These are phyloP conservation scores for Gyrodon lividus DNA, from an alignment of 768 basidiomycete species.

Conservation along the genomic window DNA sequence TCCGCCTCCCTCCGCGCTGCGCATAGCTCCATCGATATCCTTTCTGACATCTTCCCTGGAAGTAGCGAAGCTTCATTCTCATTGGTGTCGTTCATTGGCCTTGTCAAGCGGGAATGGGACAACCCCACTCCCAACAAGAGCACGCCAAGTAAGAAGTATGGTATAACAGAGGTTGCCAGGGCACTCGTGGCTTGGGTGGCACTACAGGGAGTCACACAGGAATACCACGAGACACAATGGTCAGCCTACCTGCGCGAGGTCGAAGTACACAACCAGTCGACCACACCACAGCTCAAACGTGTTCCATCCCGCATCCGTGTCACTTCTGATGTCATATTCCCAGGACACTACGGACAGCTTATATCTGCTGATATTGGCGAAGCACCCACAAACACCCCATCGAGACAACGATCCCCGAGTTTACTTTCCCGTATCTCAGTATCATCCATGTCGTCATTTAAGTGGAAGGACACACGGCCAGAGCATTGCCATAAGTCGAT, in stretches of 20 bases:
- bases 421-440: conserved; percentile 25
- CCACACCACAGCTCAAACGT: conserved; percentile 31
- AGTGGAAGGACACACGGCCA: conserved; percentile 23
- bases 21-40: conserved; percentile 70
- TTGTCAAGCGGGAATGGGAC: conserved; percentile 79
- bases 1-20: conserved; percentile 74
- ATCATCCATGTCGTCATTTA: conserved; percentile 26
- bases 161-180: conserved; percentile 62
- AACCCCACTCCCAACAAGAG: conserved; percentile 49
- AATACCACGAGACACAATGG: conserved; percentile 77
- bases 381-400: conserved; percentile 34
- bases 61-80: conserved; percentile 82
- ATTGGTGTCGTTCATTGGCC: conserved; percentile 71
- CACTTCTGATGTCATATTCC: conserved; percentile 69
- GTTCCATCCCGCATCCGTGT: conserved; percentile 62
- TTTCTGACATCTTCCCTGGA: conserved; percentile 70
- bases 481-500: conserved; percentile 32
- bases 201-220: conserved; percentile 76
- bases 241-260: conserved; percentile 65
- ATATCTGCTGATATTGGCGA: conserved; percentile 83
- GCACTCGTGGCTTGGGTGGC: conserved; percentile 81
- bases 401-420: conserved; percentile 31
- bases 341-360: conserved; percentile 66
- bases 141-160: conserved; percentile 59
- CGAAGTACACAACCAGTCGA: conserved; percentile 49